These are phyloP conservation scores for Hydnum rufescens DNA, from an alignment of 768 basidiomycete genomes.

Conservation along the genomic window DNA sequence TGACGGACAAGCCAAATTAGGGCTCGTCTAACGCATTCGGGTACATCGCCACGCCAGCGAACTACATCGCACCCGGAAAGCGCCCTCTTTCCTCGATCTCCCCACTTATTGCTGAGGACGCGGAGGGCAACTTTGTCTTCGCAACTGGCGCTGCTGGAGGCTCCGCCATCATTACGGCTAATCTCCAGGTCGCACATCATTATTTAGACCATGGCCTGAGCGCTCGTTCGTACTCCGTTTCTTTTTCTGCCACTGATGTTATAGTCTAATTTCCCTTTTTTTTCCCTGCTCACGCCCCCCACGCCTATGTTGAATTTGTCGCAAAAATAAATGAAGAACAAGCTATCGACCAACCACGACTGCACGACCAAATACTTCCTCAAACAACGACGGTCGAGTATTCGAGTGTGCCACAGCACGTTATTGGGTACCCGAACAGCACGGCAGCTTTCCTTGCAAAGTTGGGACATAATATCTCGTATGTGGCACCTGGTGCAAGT, in stretches of 20 bases:
- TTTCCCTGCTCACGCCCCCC: too few relatives aligned
- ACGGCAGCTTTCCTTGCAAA: neutral
- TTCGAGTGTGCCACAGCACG: neutral
- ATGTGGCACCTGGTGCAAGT: neutral
- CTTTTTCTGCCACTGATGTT: too few relatives aligned
- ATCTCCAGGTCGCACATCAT: conserved; percentile 41
- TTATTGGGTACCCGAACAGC: neutral
- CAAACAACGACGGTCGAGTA: neutral
- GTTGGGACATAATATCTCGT: neutral
- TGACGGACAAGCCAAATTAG: too few relatives aligned
- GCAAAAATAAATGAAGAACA: neutral
- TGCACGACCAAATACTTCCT: neutral
- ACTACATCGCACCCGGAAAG: conserved; percentile 76
- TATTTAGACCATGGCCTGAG: conserved; percentile 19
- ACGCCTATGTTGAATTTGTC: neutral
- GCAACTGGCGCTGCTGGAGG: conserved; percentile 79
- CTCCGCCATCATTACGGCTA: conserved; percentile 56
- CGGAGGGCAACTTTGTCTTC: conserved; percentile 50
- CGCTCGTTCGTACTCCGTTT: neutral
- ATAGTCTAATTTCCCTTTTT: too few relatives aligned
- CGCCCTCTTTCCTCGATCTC: conserved; percentile 73
- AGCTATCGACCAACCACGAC: neutral
- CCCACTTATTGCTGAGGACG: conserved; percentile 62
- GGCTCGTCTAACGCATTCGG: conserved; percentile 19
- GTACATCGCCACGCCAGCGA: conserved; percentile 25